phyloP scores from a whole-genome alignment of 2,329 filamentous ascomycete genomes.

The Delphinella strobiligena region DNA sequence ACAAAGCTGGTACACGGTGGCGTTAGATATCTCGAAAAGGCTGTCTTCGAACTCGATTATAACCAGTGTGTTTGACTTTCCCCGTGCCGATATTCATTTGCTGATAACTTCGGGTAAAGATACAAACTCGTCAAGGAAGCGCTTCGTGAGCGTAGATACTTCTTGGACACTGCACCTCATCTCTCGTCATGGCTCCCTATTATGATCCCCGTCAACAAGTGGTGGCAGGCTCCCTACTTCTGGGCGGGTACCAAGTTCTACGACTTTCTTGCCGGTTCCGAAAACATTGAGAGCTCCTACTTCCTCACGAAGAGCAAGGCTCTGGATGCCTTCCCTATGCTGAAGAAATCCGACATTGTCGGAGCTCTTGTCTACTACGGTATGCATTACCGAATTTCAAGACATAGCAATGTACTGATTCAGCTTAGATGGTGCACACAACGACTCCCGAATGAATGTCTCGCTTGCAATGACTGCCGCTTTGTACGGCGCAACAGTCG shows the following conservation, averaged over 20 bases:
- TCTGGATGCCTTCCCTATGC: slow-evolving; percentile 77
- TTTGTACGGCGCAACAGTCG: slow-evolving; percentile 71
- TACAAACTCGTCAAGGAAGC: slow-evolving; percentile 69
- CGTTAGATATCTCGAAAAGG: slow-evolving; percentile 77
- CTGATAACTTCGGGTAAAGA: slow-evolving; percentile 15
- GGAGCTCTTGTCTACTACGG: slow-evolving; percentile 81
- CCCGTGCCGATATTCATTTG: neutral
- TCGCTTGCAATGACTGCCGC: slow-evolving; percentile 79
- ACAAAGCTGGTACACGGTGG: slow-evolving; percentile 80
- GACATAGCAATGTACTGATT: neutral
- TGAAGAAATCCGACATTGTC: slow-evolving; percentile 65
- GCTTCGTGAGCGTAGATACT: slow-evolving; percentile 70
- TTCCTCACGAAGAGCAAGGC: slow-evolving; percentile 80
- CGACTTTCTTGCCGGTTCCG: slow-evolving; percentile 71
- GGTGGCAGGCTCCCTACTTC: slow-evolving; percentile 75
- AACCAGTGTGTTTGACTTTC: slow-evolving; percentile 44
- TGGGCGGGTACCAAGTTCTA: slow-evolving; percentile 72
- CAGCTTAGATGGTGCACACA: slow-evolving; percentile 64
- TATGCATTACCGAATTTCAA: slow-evolving; percentile 18
- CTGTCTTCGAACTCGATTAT: slow-evolving; percentile 75
- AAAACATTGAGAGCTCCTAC: slow-evolving; percentile 82
- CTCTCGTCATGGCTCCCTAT: slow-evolving; percentile 72
- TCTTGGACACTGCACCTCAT: slow-evolving; percentile 72
- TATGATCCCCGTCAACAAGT: slow-evolving; percentile 69
- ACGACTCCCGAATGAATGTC: slow-evolving; percentile 87